phyloP scores from a whole-genome alignment of 371 early-diverging fungal genomes.

The Mucor mucedo region DNA sequence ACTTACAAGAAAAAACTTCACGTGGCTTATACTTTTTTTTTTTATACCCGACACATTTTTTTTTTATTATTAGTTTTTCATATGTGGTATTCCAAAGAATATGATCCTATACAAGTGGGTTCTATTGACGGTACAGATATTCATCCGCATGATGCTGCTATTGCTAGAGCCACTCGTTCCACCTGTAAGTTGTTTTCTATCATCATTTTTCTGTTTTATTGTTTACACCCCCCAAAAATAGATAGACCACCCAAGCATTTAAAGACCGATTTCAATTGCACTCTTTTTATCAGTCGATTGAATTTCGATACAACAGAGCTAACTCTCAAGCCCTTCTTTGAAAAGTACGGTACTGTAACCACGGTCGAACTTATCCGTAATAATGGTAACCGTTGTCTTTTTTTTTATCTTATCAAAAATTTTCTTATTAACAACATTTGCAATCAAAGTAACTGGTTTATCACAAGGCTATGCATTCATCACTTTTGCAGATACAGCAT shows the following conservation, averaged over 20 bases:
- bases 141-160: conserved; percentile 58
- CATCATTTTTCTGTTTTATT: background rate
- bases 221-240: conserved; percentile 27
- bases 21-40: conserved; percentile 31
- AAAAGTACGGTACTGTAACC: conserved; percentile 43
- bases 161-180: conserved; percentile 47
- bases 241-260: conserved; percentile 41
- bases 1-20: conserved; percentile 1
- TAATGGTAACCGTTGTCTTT: conserved; percentile 35
- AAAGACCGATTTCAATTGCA: conserved; percentile 48
- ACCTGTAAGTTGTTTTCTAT: conserved; percentile 7
- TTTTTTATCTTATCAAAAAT: background rate
- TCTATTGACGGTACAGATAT: conserved; percentile 62
- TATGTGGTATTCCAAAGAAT: conserved; percentile 62
- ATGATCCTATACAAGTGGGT: conserved; percentile 60
- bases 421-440: background rate
- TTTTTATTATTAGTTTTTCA: conserved; percentile 4
- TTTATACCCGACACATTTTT: conserved; percentile 16
- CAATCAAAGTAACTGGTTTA: conserved; percentile 55
- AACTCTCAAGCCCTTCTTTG: conserved; percentile 35
- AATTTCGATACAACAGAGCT: conserved; percentile 46
- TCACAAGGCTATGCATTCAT: conserved; percentile 64
- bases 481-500: conserved; percentile 38
- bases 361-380: conserved; percentile 38
- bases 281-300: conserved; percentile 57